These are phyloP conservation scores for Nelumbo lutea DNA, from an alignment of 164 flowering plant genomes.

Conservation along the genomic window DNA sequence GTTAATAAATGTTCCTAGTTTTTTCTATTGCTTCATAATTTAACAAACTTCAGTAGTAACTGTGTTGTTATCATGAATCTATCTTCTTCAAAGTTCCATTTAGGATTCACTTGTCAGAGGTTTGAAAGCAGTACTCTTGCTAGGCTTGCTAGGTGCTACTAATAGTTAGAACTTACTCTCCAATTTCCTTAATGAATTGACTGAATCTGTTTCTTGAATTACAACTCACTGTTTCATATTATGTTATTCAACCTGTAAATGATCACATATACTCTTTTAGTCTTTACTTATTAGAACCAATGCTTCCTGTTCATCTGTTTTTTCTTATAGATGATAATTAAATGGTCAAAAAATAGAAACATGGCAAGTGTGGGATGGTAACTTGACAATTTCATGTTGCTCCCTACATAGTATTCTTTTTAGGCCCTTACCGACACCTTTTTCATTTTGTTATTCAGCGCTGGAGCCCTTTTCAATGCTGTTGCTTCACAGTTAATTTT, in stretches of 20 bases:
- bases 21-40: too few species aligned
- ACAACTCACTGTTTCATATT: neutral
- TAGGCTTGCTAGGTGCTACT: neutral
- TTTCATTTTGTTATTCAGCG: conserved; percentile 31
- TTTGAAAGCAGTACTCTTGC: neutral
- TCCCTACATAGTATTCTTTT: too few species aligned
- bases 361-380: neutral
- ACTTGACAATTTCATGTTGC: neutral
- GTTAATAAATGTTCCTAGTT: too few species aligned
- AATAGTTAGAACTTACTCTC: neutral
- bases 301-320: neutral
- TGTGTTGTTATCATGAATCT: neutral
- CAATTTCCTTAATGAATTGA: too few species aligned
- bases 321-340: neutral
- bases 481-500: conserved; percentile 61
- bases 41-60: too few species aligned
- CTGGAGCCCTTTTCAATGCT: conserved; percentile 67
- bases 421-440: too few species aligned
- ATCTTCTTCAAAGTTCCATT: neutral
- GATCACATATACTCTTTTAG: neutral
- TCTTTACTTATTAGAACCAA: neutral
- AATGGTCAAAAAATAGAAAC: neutral
- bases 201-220: neutral
- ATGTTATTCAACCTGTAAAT: neutral
- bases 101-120: neutral